phyloP scores from a whole-genome alignment of 495 filamentous ascomycete genomes.

The Xylaria bambusicola region DNA sequence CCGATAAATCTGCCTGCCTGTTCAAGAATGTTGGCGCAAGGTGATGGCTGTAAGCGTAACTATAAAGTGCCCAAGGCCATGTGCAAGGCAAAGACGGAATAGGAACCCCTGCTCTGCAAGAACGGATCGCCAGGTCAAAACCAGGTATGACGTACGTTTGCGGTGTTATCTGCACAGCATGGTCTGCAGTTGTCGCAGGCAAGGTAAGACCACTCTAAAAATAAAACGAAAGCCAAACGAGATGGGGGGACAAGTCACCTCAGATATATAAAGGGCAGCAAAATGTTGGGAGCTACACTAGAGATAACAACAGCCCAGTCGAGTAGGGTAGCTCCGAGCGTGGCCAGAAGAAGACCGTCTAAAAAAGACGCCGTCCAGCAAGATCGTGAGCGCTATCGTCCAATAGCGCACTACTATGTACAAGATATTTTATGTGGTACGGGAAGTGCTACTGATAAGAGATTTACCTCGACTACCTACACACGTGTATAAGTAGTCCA shows the following conservation, averaged over 20 bases:
- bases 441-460: background rate
- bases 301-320: too few relatives aligned
- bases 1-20: background rate
- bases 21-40: conserved; percentile 1
- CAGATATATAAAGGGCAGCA: too few relatives aligned
- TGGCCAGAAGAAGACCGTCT: too few relatives aligned
- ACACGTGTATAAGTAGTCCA: too few relatives aligned
- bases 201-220: background rate
- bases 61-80: background rate
- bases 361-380: too few relatives aligned
- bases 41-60: background rate
- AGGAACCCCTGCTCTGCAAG: background rate
- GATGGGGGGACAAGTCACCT: too few relatives aligned
- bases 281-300: too few relatives aligned
- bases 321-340: too few relatives aligned
- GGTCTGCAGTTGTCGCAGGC: background rate
- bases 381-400: too few relatives aligned
- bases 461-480: too few relatives aligned
- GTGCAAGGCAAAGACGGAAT: background rate
- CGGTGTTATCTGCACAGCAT: conserved; percentile 12
- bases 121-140: conserved; percentile 5
- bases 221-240: background rate
- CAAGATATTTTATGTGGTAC: too few relatives aligned
- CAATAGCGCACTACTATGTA: too few relatives aligned
- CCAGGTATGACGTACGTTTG: background rate